phyloP scores from a whole-genome alignment of 148 eudicot genomes.

The Chenopodium formosanum region DNA sequence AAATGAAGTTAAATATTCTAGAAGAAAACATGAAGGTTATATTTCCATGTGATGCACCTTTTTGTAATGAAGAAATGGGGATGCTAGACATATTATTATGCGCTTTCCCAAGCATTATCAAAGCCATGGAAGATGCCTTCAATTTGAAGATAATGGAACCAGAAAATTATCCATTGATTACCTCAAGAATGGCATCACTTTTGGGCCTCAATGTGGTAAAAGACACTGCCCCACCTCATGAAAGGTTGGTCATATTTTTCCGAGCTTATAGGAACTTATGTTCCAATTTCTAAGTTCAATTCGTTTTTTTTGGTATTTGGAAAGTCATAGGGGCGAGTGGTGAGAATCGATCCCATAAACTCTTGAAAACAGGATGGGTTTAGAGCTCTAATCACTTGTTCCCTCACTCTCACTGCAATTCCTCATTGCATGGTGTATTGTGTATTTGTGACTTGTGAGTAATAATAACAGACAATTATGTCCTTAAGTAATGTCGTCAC shows the following conservation, averaged over 20 bases:
- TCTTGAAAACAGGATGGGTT: too few relatives aligned
- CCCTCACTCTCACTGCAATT: too few relatives aligned
- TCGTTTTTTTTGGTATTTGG: too few relatives aligned
- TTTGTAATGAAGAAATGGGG: conserved; percentile 9
- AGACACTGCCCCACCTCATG: conserved; percentile 26
- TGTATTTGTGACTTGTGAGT: too few relatives aligned
- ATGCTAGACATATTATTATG: conserved; percentile 29
- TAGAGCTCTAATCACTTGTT: too few relatives aligned
- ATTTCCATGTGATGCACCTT: conserved; percentile 3
- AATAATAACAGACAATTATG: too few relatives aligned
- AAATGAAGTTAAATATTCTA: conserved; percentile 17
- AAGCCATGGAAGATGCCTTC: conserved; percentile 27
- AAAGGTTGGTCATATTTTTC: conserved; percentile 15
- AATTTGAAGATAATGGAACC: conserved; percentile 23
- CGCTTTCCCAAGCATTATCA: conserved; percentile 4
- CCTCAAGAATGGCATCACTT: conserved; percentile 24
- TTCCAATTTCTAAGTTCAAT: too few relatives aligned
- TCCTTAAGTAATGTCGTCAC: too few relatives aligned
- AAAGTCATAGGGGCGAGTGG: too few relatives aligned
- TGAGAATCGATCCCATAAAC: too few relatives aligned
- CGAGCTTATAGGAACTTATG: conserved; percentile 5
- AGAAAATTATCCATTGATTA: conserved; percentile 9
- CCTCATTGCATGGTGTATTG: too few relatives aligned
- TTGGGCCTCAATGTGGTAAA: conserved; percentile 21
- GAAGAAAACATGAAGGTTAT: conserved; percentile 29